phyloP scores from a whole-genome alignment of 371 early-diverging fungal genomes.

The Dichotomocladium elegans region DNA sequence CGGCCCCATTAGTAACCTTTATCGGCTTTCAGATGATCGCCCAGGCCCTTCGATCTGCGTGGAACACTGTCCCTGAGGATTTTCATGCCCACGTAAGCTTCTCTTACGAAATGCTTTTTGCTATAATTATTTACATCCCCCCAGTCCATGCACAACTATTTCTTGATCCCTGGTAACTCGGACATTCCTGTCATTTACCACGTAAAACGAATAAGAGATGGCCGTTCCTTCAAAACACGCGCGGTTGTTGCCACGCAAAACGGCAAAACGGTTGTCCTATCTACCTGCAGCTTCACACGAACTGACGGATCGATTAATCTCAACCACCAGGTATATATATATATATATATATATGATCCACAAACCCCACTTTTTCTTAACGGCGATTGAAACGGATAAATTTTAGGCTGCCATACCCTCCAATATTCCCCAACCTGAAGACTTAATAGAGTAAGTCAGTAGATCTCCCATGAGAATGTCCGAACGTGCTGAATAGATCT shows the following conservation, averaged over 20 bases:
- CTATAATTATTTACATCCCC: background rate
- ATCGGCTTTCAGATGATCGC: constrained; percentile 63
- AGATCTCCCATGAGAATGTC: background rate
- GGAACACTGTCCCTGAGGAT: constrained; percentile 64
- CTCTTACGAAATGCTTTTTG: background rate
- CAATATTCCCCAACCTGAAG: constrained; percentile 19
- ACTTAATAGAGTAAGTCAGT: constrained; percentile 20
- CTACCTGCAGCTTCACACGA: constrained; percentile 31
- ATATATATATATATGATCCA: background rate
- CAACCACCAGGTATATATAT: constrained; percentile 37
- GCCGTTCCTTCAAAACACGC: constrained; percentile 39
- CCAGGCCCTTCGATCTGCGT: constrained; percentile 79
- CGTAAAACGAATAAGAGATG: constrained; percentile 35
- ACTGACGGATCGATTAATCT: constrained; percentile 17
- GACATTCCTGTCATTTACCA: constrained; percentile 38
- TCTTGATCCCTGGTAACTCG: constrained; percentile 28
- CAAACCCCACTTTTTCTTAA: background rate
- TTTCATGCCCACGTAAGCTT: constrained; percentile 63
- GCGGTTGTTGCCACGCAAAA: constrained; percentile 35
- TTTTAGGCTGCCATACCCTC: constrained; percentile 21
- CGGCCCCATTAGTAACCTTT: no score
- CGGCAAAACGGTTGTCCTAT: constrained; percentile 33
- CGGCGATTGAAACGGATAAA: background rate
- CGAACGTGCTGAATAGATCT: no score
- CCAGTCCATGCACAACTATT: constrained; percentile 39